Percentiles rank a stretch among this genome's conserved stretches.
Conservation (phyloP, 768 basidiomycete genomes). For the Terana coerulea region DNA sequence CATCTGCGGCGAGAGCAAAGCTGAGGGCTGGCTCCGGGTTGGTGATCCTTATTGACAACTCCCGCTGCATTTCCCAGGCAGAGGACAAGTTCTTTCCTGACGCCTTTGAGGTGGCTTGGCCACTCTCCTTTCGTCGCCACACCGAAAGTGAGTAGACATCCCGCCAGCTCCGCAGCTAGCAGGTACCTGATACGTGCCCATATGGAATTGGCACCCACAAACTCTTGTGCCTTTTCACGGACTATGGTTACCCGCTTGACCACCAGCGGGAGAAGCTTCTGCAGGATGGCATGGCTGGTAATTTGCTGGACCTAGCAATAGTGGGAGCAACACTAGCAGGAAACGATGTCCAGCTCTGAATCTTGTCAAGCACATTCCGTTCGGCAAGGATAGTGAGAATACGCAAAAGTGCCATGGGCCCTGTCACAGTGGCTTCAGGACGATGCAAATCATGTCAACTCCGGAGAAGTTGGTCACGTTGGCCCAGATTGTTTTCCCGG, state of each 20-base stretch:
- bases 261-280: constrained; percentile 21
- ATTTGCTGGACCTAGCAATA: constrained; percentile 27
- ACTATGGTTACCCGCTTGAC: constrained; percentile 19
- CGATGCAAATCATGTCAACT: not conserved
- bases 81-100: constrained; percentile 27
- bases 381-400: constrained; percentile 27
- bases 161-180: constrained; percentile 30
- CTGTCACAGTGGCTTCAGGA: constrained; percentile 22
- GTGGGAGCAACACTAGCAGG: constrained; percentile 20
- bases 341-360: constrained; percentile 17
- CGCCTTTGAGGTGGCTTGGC: constrained; percentile 20
- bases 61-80: constrained; percentile 33
- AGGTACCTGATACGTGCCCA: not conserved
- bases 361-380: constrained; percentile 21
- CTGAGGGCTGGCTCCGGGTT: no score
- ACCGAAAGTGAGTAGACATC: constrained; percentile 28
- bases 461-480: not conserved
- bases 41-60: constrained; percentile 31
- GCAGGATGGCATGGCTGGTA: constrained; percentile 21
- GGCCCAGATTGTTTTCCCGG: not conserved
- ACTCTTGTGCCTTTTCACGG: constrained; percentile 12
- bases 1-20: no score
- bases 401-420: constrained; percentile 27
- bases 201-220: not conserved
- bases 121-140: constrained; percentile 20